phyloP scores from a whole-genome alignment of 768 basidiomycete species.

The Royoungia palumana region DNA sequence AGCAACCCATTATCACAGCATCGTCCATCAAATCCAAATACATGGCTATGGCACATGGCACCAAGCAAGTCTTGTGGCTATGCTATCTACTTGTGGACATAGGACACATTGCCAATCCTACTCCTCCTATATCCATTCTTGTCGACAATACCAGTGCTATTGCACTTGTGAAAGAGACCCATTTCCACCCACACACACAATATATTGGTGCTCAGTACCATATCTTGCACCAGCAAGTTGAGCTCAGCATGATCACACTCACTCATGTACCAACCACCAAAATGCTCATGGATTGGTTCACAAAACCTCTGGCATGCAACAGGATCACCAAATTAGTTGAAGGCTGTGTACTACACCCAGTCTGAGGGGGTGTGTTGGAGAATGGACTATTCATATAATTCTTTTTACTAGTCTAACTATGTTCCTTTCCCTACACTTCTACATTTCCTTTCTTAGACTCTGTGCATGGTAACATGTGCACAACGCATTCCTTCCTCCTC shows the following conservation, averaged over 20 bases:
- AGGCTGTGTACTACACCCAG: not conserved
- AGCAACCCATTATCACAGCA: slow-evolving; percentile 33
- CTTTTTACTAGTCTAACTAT: no score
- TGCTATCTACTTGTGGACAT: not conserved
- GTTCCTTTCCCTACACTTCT: no score
- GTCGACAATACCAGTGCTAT: slow-evolving; percentile 39
- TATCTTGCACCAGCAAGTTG: slow-evolving; percentile 35
- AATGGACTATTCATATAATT: no score
- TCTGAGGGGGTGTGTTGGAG: slow-evolving; percentile 3
- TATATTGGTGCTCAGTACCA: slow-evolving; percentile 44
- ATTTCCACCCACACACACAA: slow-evolving; percentile 36
- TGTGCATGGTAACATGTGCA: no score
- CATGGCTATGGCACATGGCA: slow-evolving; percentile 23
- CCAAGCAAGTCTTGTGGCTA: slow-evolving; percentile 22
- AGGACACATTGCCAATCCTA: no score
- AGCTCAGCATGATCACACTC: slow-evolving; percentile 23
- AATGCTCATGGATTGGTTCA: slow-evolving; percentile 41
- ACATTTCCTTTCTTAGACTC: no score
- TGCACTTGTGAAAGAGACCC: slow-evolving; percentile 32
- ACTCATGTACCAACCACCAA: slow-evolving; percentile 32
- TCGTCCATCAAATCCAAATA: slow-evolving; percentile 42
- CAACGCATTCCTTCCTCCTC: no score
- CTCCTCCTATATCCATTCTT: not conserved
- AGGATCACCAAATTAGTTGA: not conserved
- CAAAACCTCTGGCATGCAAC: slow-evolving; percentile 33